Conservation (phyloP, 1,139 yeast species). For the Yamadazyma songkhlaensis region DNA sequence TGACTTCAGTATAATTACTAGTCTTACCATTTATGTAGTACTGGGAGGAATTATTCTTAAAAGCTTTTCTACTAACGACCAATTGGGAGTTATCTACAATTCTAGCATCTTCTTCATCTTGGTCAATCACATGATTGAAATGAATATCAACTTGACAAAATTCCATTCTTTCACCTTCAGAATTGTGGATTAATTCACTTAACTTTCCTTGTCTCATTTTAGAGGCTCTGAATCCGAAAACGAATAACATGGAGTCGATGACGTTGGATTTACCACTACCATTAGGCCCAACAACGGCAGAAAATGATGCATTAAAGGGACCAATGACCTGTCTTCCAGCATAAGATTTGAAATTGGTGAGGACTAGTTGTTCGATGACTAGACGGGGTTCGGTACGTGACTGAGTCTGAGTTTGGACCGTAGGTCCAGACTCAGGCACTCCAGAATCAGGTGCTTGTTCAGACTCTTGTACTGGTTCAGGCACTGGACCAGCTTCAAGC, state of each 20-base stretch:
- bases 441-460: too few species aligned
- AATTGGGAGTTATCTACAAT: constrained; percentile 57
- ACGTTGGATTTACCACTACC: constrained; percentile 98
- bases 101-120: background rate
- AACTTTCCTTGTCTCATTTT: constrained; percentile 96
- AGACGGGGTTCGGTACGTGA: constrained; percentile 49
- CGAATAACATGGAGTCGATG: constrained; percentile 92
- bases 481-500: too few species aligned
- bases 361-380: constrained; percentile 69
- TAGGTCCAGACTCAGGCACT: too few species aligned
- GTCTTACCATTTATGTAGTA: constrained; percentile 70
- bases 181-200: constrained; percentile 86
- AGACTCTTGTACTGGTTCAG: background rate
- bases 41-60: constrained; percentile 70
- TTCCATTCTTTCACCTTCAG: constrained; percentile 61
- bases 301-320: constrained; percentile 89
- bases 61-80: constrained; percentile 78
- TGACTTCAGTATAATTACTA: constrained; percentile 79
- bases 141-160: constrained; percentile 93
- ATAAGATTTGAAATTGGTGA: constrained; percentile 90
- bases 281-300: constrained; percentile 99
- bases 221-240: constrained; percentile 93
- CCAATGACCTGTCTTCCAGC: constrained; percentile 95
- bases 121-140: constrained; percentile 66
- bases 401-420: background rate